phyloP scores from a whole-genome alignment of 2,329 filamentous ascomycete genomes.

The Neofusicoccum kwambonambiense region DNA sequence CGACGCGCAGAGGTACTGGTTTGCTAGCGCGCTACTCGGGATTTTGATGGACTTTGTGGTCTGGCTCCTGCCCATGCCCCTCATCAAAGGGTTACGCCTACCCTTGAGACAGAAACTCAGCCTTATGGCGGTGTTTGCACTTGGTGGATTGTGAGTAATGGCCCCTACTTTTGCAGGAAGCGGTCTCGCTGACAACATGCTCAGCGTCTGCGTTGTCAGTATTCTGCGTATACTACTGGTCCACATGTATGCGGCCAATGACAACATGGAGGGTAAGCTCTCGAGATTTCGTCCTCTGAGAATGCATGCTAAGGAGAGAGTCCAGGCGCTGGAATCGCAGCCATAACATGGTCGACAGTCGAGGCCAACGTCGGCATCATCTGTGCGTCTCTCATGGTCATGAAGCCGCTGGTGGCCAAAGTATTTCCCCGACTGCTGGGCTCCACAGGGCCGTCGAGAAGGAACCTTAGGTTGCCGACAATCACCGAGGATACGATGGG shows the following conservation, averaged over 20 bases:
- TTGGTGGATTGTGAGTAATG: conserved; percentile 38
- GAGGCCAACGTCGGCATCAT: conserved; percentile 84
- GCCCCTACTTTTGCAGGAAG: too few relatives aligned
- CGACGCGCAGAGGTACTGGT: conserved; percentile 31
- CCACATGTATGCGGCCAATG: conserved; percentile 27
- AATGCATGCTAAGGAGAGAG: background rate
- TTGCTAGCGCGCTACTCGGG: conserved; percentile 32
- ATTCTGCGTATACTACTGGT: conserved; percentile 35
- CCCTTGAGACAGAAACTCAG: conserved; percentile 35
- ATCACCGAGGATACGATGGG: background rate
- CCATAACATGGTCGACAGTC: conserved; percentile 46
- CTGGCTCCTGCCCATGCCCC: conserved; percentile 31
- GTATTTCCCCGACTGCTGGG: conserved; percentile 60
- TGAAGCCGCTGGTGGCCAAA: conserved; percentile 61
- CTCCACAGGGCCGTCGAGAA: background rate
- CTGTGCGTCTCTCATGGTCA: conserved; percentile 77
- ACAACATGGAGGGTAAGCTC: conserved; percentile 17
- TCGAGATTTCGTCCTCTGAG: too few relatives aligned
- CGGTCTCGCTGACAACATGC: background rate
- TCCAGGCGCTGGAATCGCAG: conserved; percentile 1
- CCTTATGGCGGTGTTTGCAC: conserved; percentile 36
- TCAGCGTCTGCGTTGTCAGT: conserved; percentile 33
- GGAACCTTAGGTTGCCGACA: background rate
- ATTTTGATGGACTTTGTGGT: conserved; percentile 35
- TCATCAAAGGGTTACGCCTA: conserved; percentile 33